Base-by-base conservation (phyloP, 768 basidiomycete genomes). In the Cystofilobasidium macerans region DNA sequence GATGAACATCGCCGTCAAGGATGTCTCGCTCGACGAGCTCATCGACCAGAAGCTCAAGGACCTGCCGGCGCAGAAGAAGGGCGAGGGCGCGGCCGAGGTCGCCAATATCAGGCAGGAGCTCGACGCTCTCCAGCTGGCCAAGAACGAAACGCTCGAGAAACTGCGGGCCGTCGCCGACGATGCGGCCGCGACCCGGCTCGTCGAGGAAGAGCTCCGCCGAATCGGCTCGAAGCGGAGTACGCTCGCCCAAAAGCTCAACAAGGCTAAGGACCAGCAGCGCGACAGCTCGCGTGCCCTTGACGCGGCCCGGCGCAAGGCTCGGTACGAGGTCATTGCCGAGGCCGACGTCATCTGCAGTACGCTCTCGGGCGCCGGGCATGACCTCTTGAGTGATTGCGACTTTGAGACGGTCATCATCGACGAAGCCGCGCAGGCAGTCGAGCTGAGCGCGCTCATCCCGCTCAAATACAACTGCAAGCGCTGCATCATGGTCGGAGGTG, bases 391-490 rank as follows among this genome's bases (percentile, higher is more conserved):
- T 35, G 81, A 82, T 56, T 82, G 89, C 69, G 87, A 93, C 60
- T 97, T 97, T 73, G 93, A 95, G 71, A 88, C 94, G 77, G 82
- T 99, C 71, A 85, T 99, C 75, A 94, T 99, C 67, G 95, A 99
- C 72, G 95, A 99, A 76, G 95, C 95, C 1, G 94, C 94, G 0
- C 95, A 99, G 76, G 86, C 93, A 20, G 87, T 97, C 56, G 95
- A 99, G 76, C 80, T 97, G 47, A 91, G 89, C 69, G 89, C 94
- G 11, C 77, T 99, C 68, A 98, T 99, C 65, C 95, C 95, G 43
- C 79, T 99, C 69, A 95, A 88, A 75, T 97, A 90, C 76, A 82
- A 81, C 33, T 87, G 85, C 69, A 81, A 80, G 60, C 83, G 85
- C 35, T 95, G 90, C 72, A 84, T 98, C 65, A 85, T 99, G 84